Evolutionary conservation across 352 stramenopile species (phyloP), one percentile per base, ranked within the genome.

Genomic region (Pythium vanterpoolii): DNA sequence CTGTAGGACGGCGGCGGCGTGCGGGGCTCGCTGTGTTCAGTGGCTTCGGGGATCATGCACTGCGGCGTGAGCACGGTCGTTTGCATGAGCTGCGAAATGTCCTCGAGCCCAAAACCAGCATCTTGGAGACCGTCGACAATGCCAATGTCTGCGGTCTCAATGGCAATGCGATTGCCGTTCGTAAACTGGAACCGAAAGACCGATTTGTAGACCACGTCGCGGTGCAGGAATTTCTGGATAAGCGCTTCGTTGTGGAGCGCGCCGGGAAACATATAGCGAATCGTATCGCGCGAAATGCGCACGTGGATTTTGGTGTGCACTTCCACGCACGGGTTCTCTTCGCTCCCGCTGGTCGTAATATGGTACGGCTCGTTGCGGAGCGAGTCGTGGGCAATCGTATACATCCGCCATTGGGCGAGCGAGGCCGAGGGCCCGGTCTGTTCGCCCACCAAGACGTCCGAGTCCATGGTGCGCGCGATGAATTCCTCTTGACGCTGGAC

Each of bases 311-410:
- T 58, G 6, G 36, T 47, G 16, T 49, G 24, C 4, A 64, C 55
- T 52, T 63, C 45, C 13, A 69, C 50, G 11, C 51, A 56, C 43
- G 44, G 48, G 14, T 68, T 11, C 18, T 68, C 58, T 21, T 68
- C 51, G 9, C 19, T 55, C 13, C 64, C 56, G 1, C 21, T 36
- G 14, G 53, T 72, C 4, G 69, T 64, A 56, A 86, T 76, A 28
- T 64, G 23, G 31, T 49, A 42, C n/a, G 74, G 44, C 14, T 75
- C 52, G 24, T 82, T 71, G 23, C 73, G 51, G 3, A 86, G 61
- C 31, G 71, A 59, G 9, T 76, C 49, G 39, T 71, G 50, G 8
- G 50, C 65, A 16, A 59, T 48, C 26, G 62, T 69, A 56, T 74
- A 69, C 47, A 61, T 46, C 4, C 59, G 62, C 62, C 66, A 73